These are phyloP conservation scores for Xylariaceae sp. DNA, from an alignment of 2,329 filamentous ascomycete genomes.

Conservation along the genomic window DNA sequence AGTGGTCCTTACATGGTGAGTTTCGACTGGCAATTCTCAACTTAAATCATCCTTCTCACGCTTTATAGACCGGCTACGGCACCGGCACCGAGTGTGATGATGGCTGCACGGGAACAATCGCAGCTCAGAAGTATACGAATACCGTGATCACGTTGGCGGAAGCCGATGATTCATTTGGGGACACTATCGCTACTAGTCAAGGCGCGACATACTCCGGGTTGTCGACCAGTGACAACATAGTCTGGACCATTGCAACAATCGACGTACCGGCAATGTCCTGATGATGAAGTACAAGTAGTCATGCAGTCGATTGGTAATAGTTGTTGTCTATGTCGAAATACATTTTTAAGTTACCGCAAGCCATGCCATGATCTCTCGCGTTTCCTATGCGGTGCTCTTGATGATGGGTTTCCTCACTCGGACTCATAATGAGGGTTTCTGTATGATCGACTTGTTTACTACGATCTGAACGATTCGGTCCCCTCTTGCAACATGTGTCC, in stretches of 20 bases:
- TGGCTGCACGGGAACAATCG: constrained; percentile 3
- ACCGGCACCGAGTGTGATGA: constrained; percentile 5
- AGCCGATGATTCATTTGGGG: constrained; percentile 3
- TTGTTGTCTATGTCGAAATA: too few species aligned
- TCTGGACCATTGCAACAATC: constrained; percentile 5
- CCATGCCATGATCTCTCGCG: too few species aligned
- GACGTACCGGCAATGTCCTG: constrained; percentile 3
- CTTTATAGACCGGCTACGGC: constrained; percentile 4
- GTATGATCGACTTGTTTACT: too few species aligned
- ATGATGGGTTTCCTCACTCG: too few species aligned
- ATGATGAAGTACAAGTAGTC: neutral
- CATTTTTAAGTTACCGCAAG: too few species aligned
- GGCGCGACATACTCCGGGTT: constrained; percentile 6
- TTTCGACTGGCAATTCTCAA: neutral
- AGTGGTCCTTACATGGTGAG: neutral
- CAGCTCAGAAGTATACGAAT: constrained; percentile 4
- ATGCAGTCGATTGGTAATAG: too few species aligned
- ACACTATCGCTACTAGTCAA: neutral
- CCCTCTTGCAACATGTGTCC: too few species aligned
- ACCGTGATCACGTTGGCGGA: constrained; percentile 4
- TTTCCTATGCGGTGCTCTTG: too few species aligned
- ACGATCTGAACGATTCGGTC: too few species aligned
- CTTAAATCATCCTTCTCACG: neutral
- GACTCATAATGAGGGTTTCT: too few species aligned
- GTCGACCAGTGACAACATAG: constrained; percentile 1